Conservation (phyloP, 371 early-diverging fungal species). For the Mycotypha africana region DNA sequence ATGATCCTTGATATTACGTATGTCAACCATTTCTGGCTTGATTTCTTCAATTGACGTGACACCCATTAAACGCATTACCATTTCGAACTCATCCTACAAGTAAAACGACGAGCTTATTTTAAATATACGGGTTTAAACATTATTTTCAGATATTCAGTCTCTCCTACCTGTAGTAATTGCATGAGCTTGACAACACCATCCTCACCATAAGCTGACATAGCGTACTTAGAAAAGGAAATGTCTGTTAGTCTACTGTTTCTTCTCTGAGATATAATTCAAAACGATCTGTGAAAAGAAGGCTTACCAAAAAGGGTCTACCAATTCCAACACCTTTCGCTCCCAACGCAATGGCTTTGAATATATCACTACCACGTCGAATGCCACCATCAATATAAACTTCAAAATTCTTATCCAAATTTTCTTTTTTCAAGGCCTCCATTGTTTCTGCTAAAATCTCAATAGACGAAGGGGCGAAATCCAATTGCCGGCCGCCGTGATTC, state of each 20-base stretch:
- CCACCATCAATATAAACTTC: conserved; percentile 94
- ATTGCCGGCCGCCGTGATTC: conserved; percentile 96
- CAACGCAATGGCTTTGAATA: conserved; percentile 91
- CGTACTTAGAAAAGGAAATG: conserved; percentile 34
- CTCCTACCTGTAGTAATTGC: conserved; percentile 54
- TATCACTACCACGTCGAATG: conserved; percentile 83
- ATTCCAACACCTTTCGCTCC: conserved; percentile 94
- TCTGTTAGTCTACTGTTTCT: too few relatives aligned
- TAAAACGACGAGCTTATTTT: not conserved
- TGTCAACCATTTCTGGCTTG: conserved; percentile 52
- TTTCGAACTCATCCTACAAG: conserved; percentile 59
- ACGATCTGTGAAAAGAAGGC: too few relatives aligned
- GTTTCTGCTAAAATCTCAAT: conserved; percentile 87
- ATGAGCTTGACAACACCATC: conserved; percentile 72
- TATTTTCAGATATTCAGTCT: conserved; percentile 8
- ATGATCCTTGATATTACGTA: conserved; percentile 46
- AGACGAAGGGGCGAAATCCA: conserved; percentile 73
- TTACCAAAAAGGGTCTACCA: conserved; percentile 80
- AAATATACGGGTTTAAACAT: conserved; percentile 20
- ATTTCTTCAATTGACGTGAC: conserved; percentile 55
- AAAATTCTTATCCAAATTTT: conserved; percentile 51
- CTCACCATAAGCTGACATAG: conserved; percentile 72
- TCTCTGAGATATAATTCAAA: too few relatives aligned
- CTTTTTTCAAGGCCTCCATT: conserved; percentile 55
- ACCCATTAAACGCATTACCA: conserved; percentile 76